Evolutionary conservation across 2,329 filamentous ascomycete genomes (phyloP).

Genomic region (Sporothrix pallida): DNA sequence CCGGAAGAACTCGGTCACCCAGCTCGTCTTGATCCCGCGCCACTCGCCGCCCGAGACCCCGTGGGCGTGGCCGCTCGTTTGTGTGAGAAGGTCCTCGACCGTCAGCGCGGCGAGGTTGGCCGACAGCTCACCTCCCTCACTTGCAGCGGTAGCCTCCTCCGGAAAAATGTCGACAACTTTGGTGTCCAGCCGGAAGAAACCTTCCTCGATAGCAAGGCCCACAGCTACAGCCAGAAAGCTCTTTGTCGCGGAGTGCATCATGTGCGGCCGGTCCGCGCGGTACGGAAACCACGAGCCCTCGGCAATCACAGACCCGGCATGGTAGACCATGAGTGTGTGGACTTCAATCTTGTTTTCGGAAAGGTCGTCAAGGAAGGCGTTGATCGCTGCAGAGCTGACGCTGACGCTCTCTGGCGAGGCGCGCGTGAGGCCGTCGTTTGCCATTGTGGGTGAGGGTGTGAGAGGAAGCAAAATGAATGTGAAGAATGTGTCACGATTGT

Average conservation of each 20-base stretch:
- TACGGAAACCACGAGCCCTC: constrained; percentile 10
- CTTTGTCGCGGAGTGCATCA: constrained; percentile 10
- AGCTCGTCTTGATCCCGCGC: constrained; percentile 10
- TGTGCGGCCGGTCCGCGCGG: neutral
- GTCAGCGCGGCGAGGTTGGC: neutral
- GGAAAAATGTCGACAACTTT: neutral
- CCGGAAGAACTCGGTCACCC: neutral
- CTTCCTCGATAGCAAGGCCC: neutral
- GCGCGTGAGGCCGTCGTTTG: neutral
- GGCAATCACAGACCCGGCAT: neutral
- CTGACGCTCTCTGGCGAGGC: neutral
- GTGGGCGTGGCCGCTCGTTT: neutral
- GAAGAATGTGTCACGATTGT: too few relatives aligned
- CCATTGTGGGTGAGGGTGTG: neutral
- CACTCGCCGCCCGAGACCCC: constrained; percentile 1
- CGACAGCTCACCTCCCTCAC: neutral
- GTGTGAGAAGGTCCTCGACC: neutral
- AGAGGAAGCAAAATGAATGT: neutral
- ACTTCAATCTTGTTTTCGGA: neutral
- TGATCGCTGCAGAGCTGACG: neutral
- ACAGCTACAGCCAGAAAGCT: neutral
- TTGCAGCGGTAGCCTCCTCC: neutral
- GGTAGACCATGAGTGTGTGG: neutral
- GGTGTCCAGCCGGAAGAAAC: neutral
- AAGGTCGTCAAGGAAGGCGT: neutral